These are phyloP conservation scores for Phytophthora uliginosa DNA, from an alignment of 352 stramenopile species.

Conservation along the genomic window DNA sequence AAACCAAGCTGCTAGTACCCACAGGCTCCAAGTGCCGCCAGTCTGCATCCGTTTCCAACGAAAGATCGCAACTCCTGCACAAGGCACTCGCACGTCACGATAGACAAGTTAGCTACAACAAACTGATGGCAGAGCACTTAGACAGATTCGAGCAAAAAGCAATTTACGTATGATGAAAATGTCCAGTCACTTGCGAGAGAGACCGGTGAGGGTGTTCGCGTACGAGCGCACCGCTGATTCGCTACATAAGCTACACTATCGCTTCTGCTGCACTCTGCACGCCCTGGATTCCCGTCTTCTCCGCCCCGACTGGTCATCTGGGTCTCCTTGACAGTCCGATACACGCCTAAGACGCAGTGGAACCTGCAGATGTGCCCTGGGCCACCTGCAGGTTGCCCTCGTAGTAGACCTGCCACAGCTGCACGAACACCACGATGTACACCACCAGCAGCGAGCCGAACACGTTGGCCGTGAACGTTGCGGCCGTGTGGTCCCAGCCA, in stretches of 20 bases:
- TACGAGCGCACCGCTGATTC: conserved; percentile 33
- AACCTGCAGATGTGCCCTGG: conserved; percentile 44
- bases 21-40: conserved; percentile 4
- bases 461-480: conserved; percentile 88
- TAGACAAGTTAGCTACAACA: background rate
- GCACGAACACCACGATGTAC: conserved; percentile 89
- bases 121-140: background rate
- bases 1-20: background rate
- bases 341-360: conserved; percentile 37
- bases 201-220: conserved; percentile 17
- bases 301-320: conserved; percentile 7
- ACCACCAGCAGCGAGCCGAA: conserved; percentile 88
- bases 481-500: conserved; percentile 88
- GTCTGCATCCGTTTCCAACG: conserved; percentile 24
- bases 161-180: conserved; percentile 56
- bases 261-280: conserved; percentile 33
- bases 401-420: conserved; percentile 92
- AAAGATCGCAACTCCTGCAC: conserved; percentile 14
- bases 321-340: conserved; percentile 28
- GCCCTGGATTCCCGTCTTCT: conserved; percentile 12
- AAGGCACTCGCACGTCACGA: background rate
- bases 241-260: conserved; percentile 54
- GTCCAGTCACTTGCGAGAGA: conserved; percentile 35
- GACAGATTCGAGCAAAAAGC: conserved; percentile 30
- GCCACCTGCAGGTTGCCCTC: conserved; percentile 73